phyloP scores from a whole-genome alignment of 1,284 basidiomycete genomes.

The Inonotus obliquus region DNA sequence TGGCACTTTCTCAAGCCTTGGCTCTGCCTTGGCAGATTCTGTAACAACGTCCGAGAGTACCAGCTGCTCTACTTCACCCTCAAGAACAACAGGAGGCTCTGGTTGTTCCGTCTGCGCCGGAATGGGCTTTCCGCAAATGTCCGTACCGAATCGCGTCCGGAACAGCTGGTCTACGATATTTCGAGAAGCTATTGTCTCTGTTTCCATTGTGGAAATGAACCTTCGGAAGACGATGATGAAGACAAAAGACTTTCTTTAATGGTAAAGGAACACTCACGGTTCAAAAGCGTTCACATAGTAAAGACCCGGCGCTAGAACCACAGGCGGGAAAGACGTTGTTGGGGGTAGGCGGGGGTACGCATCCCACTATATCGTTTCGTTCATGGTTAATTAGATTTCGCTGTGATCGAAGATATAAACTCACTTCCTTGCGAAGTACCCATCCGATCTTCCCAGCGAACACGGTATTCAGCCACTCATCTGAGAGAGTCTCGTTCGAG shows the following conservation, averaged over 20 bases:
- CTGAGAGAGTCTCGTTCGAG: slow-evolving; percentile 58
- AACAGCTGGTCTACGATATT: slow-evolving; percentile 80
- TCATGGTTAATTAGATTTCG: neutral
- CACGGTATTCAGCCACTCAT: slow-evolving; percentile 62
- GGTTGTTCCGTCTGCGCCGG: slow-evolving; percentile 1
- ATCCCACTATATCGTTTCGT: slow-evolving; percentile 52
- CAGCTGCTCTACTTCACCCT: slow-evolving; percentile 19
- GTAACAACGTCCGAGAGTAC: slow-evolving; percentile 25
- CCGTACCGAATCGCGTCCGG: slow-evolving; percentile 57
- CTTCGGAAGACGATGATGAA: slow-evolving; percentile 32
- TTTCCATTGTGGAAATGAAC: slow-evolving; percentile 88
- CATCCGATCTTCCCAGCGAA: slow-evolving; percentile 74
- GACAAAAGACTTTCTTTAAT: neutral
- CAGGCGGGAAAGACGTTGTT: slow-evolving; percentile 63
- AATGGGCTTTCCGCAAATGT: slow-evolving; percentile 46
- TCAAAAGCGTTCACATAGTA: slow-evolving; percentile 92
- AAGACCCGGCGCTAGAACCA: slow-evolving; percentile 71
- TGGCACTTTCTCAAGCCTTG: slow-evolving; percentile 8
- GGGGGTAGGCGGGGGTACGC: slow-evolving; percentile 73
- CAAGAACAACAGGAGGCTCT: slow-evolving; percentile 3
- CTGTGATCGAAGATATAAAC: slow-evolving; percentile 19
- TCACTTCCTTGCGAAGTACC: slow-evolving; percentile 77
- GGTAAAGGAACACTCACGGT: slow-evolving; percentile 46
- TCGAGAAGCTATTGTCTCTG: slow-evolving; percentile 78
- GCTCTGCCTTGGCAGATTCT: slow-evolving; percentile 18